Base-by-base conservation (phyloP, 2,329 filamentous ascomycete genomes). In the Dryadomyces quercivorus region DNA sequence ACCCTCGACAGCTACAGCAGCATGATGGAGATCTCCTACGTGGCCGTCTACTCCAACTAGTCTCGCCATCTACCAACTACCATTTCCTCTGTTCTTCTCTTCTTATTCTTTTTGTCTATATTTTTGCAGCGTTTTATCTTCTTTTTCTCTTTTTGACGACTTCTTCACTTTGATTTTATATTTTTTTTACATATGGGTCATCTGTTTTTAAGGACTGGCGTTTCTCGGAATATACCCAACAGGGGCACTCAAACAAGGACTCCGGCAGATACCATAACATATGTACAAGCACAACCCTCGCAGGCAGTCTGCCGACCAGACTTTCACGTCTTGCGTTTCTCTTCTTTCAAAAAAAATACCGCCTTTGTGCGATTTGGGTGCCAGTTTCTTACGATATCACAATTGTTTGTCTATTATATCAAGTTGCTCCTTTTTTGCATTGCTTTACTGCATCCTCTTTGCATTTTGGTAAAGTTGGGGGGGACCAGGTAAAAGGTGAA, bases 11-110 rank as follows among this genome's bases (percentile, higher is more conserved):
- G 64, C 22, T 61, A 61, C 44, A 59, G 53, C 12, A 59, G 56
- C 59, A 63, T 63, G 60, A 58, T 66, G 58, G 63, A 65, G 59
- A 61, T 62, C 13, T 57, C 59, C 15, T 66, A 64, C 52, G 62
- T 64, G 12, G 63, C 62, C 2, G 61, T 62, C 50, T 65, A 65
- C 53, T 18, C 36, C 21, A 56, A 16, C 45, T 56, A 54, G 48
- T 38, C 40, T 50, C 9, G 6, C 22, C 21, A 47, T 10, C 7
- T 42, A 2, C 21, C 5, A 34, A 31, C 47, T 31, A 31, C 26
- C 8, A 31, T 31, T 31, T 31, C 26, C 26, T 31, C 26, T 31
- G 21, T n/a, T n/a, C 18, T 36, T 53, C 43, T 20, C 18, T 52
- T 34, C 51, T 18, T 48, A 42, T 43, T 36, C 42, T 48, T 49